phyloP scores from a whole-genome alignment of 2,329 filamentous ascomycete genomes.

The Teratosphaeria pseudoeucalypti region DNA sequence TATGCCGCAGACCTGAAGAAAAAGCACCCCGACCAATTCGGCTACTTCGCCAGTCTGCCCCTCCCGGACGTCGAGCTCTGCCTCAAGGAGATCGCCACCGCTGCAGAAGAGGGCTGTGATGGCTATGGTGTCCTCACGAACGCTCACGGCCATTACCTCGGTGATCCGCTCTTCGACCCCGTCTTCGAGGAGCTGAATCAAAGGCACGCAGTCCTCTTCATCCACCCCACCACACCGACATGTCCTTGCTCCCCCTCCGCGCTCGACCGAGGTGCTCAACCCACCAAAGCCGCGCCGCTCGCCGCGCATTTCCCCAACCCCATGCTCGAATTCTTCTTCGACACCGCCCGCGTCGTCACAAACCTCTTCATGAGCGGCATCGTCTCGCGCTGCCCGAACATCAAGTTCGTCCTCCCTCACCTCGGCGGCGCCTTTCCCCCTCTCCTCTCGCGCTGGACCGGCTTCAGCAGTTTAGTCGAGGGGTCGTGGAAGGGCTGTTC shows the following conservation, averaged over 20 bases:
- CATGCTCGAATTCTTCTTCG: conserved; percentile 45
- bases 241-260: conserved; percentile 20
- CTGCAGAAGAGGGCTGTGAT: conserved; percentile 36
- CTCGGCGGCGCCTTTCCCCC: conserved; percentile 37
- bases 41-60: conserved; percentile 45
- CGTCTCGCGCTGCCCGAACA: conserved; percentile 34
- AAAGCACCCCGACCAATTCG: conserved; percentile 32
- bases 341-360: conserved; percentile 39
- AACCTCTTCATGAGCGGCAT: conserved; percentile 42
- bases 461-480: conserved; percentile 30
- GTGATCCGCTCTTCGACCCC: conserved; percentile 34
- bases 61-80: conserved; percentile 40
- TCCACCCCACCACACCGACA: conserved; percentile 45
- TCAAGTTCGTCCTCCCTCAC: conserved; percentile 42
- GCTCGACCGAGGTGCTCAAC: conserved; percentile 9
- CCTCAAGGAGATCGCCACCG: conserved; percentile 38
- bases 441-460: conserved; percentile 34
- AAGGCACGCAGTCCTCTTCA: conserved; percentile 40
- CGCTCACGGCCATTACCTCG: conserved; percentile 43
- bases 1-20: conserved; percentile 32
- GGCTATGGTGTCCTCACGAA: conserved; percentile 46
- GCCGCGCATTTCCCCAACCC: conserved; percentile 31
- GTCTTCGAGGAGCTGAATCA: conserved; percentile 41
- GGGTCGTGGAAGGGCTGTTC: conserved; percentile 20
- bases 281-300: conserved; percentile 28